Percentiles rank a stretch among this genome's conserved stretches.
phyloP scores from a whole-genome alignment of 2,329 filamentous ascomycete species.

The Sphaerulina populicola region DNA sequence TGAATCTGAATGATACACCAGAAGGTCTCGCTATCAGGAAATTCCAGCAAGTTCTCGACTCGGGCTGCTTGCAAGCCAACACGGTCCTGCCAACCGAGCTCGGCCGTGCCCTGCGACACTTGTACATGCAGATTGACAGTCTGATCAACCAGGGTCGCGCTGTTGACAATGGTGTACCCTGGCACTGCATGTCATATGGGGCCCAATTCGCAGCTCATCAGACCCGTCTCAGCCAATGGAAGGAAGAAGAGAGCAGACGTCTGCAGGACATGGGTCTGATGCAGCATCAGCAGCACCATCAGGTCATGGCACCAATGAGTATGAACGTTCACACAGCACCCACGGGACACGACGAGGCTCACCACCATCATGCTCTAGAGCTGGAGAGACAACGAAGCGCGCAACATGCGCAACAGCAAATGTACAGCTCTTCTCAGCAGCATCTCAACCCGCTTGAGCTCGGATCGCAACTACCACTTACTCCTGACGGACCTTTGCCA shows the following conservation, averaged over 20 bases:
- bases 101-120: slow-evolving; percentile 23
- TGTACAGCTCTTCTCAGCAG: slow-evolving; percentile 19
- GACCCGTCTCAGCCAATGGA: slow-evolving; percentile 20
- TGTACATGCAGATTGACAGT: slow-evolving; percentile 32
- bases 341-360: slow-evolving; percentile 10
- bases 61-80: slow-evolving; percentile 28
- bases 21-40: slow-evolving; percentile 28
- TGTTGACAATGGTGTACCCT: slow-evolving; percentile 14
- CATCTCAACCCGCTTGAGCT: slow-evolving; percentile 22
- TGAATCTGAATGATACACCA: slow-evolving; percentile 23
- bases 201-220: slow-evolving; percentile 28
- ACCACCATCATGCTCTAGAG: slow-evolving; percentile 20
- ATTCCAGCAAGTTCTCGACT: slow-evolving; percentile 29
- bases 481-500: slow-evolving; percentile 7
- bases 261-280: slow-evolving; percentile 21
- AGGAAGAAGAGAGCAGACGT: slow-evolving; percentile 19
- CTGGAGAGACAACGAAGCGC: slow-evolving; percentile 20
- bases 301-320: slow-evolving; percentile 22
- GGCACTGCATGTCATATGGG: slow-evolving; percentile 29
- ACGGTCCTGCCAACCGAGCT: slow-evolving; percentile 21
- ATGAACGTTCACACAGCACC: slow-evolving; percentile 8
- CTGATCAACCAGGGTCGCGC: slow-evolving; percentile 28
- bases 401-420: slow-evolving; percentile 20
- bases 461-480: slow-evolving; percentile 10
- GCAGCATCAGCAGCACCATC: slow-evolving; percentile 18